These are phyloP conservation scores for Ophiocordyceps robertsii DNA, from an alignment of 2,329 filamentous ascomycete genomes.

Conservation along the genomic window DNA sequence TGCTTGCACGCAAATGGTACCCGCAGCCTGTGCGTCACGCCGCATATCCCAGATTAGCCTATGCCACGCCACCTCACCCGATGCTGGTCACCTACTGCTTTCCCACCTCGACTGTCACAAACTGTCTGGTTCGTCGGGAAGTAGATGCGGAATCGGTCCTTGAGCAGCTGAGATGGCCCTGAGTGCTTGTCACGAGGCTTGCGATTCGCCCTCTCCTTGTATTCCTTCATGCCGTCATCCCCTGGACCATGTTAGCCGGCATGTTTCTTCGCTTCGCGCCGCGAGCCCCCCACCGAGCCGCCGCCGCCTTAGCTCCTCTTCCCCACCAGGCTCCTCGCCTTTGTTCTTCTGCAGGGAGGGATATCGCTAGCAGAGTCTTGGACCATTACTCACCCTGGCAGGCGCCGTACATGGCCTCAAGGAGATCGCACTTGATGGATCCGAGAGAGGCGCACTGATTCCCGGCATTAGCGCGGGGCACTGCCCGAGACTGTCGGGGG, in stretches of 20 bases:
- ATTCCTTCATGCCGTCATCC: conserved; percentile 29
- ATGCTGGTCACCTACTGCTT: conserved; percentile 22
- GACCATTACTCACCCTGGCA: conserved; percentile 31
- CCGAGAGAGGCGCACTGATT: conserved; percentile 67
- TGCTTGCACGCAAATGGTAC: conserved; percentile 68
- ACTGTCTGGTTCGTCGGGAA: conserved; percentile 69
- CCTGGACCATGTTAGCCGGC: conserved; percentile 10
- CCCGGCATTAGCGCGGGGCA: conserved; percentile 1
- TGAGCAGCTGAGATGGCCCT: conserved; percentile 12
- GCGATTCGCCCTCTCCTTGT: conserved; percentile 22
- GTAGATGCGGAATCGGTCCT: conserved; percentile 55
- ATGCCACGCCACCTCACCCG: not conserved
- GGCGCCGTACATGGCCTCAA: conserved; percentile 42
- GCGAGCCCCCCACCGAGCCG: too few relatives aligned
- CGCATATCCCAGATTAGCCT: conserved; percentile 5
- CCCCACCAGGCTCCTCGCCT: conserved; percentile 2
- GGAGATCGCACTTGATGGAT: conserved; percentile 53
- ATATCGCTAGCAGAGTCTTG: not conserved
- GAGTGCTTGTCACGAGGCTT: conserved; percentile 10
- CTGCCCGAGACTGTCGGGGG: not conserved
- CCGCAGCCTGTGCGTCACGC: conserved; percentile 41
- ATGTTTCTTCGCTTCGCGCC: not conserved
- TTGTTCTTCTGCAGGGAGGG: not conserved
- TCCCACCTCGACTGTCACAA: conserved; percentile 47
- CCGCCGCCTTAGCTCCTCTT: not conserved